Conservation (phyloP, 495 filamentous ascomycete genomes). For the Aspergillus sclerotiicarbonarius region DNA sequence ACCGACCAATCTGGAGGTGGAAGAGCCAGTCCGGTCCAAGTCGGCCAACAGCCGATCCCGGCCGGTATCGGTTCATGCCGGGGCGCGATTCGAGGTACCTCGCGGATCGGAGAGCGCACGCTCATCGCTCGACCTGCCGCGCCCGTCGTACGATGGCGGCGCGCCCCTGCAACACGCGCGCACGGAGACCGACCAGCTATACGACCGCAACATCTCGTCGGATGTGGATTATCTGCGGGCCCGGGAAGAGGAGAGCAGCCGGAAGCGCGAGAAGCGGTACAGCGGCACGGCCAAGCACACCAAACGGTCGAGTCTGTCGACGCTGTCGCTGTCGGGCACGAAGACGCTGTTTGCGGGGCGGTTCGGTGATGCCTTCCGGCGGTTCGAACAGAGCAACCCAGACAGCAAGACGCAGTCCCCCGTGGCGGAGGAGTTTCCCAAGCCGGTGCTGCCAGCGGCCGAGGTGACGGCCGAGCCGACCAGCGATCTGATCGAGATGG, state of each 20-base stretch:
- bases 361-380: conserved; percentile 93
- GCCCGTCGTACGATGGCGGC: conserved; percentile 37
- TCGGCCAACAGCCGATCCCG: conserved; percentile 63
- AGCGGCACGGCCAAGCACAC: conserved; percentile 62
- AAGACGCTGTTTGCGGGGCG: conserved; percentile 86
- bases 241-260: conserved; percentile 68
- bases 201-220: conserved; percentile 66
- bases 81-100: conserved; percentile 74
- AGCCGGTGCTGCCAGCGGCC: conserved; percentile 63
- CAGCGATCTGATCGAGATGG: conserved; percentile 66
- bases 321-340: conserved; percentile 68
- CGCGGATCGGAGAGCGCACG: conserved; percentile 57
- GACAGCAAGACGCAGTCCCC: conserved; percentile 56
- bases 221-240: conserved; percentile 84
- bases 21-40: conserved; percentile 59
- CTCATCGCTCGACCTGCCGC: conserved; percentile 38
- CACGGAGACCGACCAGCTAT: conserved; percentile 36
- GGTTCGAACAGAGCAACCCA: conserved; percentile 70
- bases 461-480: conserved; percentile 41
- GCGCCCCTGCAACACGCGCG: conserved; percentile 36
- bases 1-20: conserved; percentile 59
- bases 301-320: conserved; percentile 81
- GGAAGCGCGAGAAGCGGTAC: conserved; percentile 68
- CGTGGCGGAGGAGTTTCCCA: conserved; percentile 35
- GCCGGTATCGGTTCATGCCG: conserved; percentile 74